Conservation (phyloP, 2,329 filamentous ascomycete genomes). For the Penicillium sp. region DNA sequence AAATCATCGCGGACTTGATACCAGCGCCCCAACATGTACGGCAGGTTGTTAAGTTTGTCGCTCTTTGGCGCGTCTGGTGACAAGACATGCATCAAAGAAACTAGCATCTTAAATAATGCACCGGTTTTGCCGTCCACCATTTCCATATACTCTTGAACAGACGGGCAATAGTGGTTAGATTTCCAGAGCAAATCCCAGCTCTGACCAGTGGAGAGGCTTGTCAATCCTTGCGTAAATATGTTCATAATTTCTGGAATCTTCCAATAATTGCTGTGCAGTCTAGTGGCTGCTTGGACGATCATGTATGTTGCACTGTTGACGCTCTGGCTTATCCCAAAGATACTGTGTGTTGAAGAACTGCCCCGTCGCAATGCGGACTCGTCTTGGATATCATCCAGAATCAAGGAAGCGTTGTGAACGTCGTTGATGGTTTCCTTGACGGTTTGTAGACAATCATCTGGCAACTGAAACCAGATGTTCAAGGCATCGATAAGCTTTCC, state of each 20-base stretch:
- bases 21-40: slow-evolving; percentile 17
- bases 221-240: neutral
- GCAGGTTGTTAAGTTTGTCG: neutral
- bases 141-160: slow-evolving; percentile 19
- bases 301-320: neutral
- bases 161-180: slow-evolving; percentile 15
- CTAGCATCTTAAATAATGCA: slow-evolving; percentile 19
- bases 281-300: neutral
- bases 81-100: slow-evolving; percentile 13
- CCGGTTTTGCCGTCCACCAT: slow-evolving; percentile 25
- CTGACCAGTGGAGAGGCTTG: neutral
- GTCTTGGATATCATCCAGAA: slow-evolving; percentile 1
- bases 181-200: neutral
- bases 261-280: neutral
- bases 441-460: no score
- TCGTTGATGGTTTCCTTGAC: no score
- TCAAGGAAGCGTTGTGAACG: neutral
- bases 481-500: no score
- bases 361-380: neutral
- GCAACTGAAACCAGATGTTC: no score
- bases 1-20: slow-evolving; percentile 25
- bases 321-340: neutral
- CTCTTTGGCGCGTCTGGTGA: neutral
- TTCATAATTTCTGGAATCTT: neutral
- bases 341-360: neutral